Evolutionary conservation across 306 rosid species (phyloP).

Genomic region (Quercus glauca): DNA sequence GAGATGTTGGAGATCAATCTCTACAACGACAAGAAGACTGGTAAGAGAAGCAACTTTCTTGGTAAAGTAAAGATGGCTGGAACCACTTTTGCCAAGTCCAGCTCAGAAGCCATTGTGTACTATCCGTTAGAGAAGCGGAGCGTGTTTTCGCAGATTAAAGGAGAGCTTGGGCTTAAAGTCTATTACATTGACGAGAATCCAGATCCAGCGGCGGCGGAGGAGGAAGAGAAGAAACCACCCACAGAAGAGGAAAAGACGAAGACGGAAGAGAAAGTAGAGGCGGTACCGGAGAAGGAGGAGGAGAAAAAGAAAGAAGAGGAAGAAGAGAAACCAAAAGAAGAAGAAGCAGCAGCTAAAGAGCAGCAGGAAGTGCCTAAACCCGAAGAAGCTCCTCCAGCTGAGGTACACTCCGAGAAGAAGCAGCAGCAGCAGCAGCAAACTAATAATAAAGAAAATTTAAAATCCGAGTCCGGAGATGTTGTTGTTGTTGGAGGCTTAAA

Average conservation of each 20-base stretch:
- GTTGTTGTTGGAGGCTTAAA: slow-evolving; percentile 1
- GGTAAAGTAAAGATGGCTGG: slow-evolving; percentile 82
- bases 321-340: slow-evolving; percentile 23
- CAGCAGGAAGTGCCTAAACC: slow-evolving; percentile 8
- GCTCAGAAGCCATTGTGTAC: slow-evolving; percentile 48
- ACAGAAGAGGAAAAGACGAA: slow-evolving; percentile 30
- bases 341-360: slow-evolving; percentile 8
- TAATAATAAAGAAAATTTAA: no score
- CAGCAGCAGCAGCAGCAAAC: not conserved
- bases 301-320: slow-evolving; percentile 25
- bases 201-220: slow-evolving; percentile 11
- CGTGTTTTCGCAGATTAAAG: slow-evolving; percentile 85
- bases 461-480: no score
- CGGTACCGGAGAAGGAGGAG: slow-evolving; percentile 23
- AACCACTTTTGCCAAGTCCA: slow-evolving; percentile 38
- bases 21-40: slow-evolving; percentile 71
- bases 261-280: slow-evolving; percentile 20
- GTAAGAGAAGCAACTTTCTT: slow-evolving; percentile 68
- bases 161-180: slow-evolving; percentile 69
- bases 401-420: slow-evolving; percentile 33
- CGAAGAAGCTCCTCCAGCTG: slow-evolving; percentile 18
- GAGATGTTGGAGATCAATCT: slow-evolving; percentile 67
- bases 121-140: slow-evolving; percentile 88
- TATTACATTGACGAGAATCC: slow-evolving; percentile 61
- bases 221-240: slow-evolving; percentile 24